Conservation (phyloP, 805 yeast species). For the Ogataea siamensis region DNA sequence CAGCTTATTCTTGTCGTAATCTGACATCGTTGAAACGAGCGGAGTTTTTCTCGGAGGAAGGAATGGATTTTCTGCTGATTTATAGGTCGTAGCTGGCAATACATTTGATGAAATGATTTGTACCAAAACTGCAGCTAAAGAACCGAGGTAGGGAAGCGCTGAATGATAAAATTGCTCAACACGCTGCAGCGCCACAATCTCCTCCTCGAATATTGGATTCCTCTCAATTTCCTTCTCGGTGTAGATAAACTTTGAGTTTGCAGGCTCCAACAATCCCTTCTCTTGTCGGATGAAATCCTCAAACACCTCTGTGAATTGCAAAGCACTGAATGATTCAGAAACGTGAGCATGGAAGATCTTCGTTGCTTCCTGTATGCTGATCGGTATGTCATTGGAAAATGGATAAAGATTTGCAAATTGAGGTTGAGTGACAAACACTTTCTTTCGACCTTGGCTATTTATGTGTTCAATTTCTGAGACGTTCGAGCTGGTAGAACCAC, state of each 20-base stretch:
- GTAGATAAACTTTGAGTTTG: constrained; percentile 18
- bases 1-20: constrained; percentile 39
- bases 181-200: constrained; percentile 44
- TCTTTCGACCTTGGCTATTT: constrained; percentile 33
- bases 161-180: constrained; percentile 60
- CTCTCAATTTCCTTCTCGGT: constrained; percentile 29
- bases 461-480: constrained; percentile 31
- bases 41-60: constrained; percentile 22
- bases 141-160: constrained; percentile 54
- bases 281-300: constrained; percentile 72
- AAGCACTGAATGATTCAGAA: constrained; percentile 61
- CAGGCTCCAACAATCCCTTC: constrained; percentile 18
- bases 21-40: constrained; percentile 16
- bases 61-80: constrained; percentile 14
- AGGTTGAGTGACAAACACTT: constrained; percentile 33
- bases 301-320: constrained; percentile 71
- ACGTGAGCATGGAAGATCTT: constrained; percentile 61
- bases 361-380: constrained; percentile 77
- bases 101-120: constrained; percentile 60
- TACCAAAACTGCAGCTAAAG: constrained; percentile 61
- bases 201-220: constrained; percentile 37
- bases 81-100: constrained; percentile 22
- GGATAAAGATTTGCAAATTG: constrained; percentile 36
- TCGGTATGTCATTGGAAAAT: constrained; percentile 48
- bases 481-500: constrained; percentile 27